Percentiles rank a stretch among this genome's conserved stretches.
Conservation (phyloP, 192 early-diverging fungal species). For the Coemansia reversa region DNA sequence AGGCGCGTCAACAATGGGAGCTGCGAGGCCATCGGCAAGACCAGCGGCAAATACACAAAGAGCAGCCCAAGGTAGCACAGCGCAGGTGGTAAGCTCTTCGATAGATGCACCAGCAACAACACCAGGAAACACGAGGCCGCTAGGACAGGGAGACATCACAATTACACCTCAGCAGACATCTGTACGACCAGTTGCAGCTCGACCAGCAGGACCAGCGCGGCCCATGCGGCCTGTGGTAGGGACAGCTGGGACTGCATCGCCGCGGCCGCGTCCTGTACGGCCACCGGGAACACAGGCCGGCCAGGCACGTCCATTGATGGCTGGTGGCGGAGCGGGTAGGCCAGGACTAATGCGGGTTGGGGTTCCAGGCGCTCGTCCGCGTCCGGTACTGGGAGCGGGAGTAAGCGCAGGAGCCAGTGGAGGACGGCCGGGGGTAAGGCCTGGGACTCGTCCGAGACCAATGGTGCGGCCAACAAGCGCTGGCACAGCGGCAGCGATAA, state of each 20-base stretch:
- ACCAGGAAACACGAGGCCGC: neutral
- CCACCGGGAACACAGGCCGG: constrained; percentile 4
- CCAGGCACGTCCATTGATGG: constrained; percentile 3
- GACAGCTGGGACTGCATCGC: neutral
- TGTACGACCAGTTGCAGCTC: constrained; percentile 6
- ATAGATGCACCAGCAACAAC: neutral
- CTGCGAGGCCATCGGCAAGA: neutral
- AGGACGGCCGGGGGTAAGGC: constrained; percentile 25
- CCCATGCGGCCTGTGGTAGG: constrained; percentile 1
- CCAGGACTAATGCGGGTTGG: constrained; percentile 2
- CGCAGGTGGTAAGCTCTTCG: neutral
- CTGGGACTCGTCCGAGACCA: constrained; percentile 22
- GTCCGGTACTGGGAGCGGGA: constrained; percentile 6
- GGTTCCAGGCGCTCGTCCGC: constrained; percentile 21
- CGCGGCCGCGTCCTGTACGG: constrained; percentile 16
- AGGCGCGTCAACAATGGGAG: neutral
- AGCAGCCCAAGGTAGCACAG: neutral
- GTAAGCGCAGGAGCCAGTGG: neutral
- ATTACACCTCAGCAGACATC: neutral
- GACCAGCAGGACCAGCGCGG: constrained; percentile 5
- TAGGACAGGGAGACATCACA: neutral
- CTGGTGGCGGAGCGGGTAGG: neutral
- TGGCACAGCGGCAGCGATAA: constrained; percentile 2
- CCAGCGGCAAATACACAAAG: neutral
- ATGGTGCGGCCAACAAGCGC: constrained; percentile 14